These are phyloP conservation scores for Cyclostephanos invisitatus DNA, from an alignment of 108 stramenopile species.

Conservation along the genomic window DNA sequence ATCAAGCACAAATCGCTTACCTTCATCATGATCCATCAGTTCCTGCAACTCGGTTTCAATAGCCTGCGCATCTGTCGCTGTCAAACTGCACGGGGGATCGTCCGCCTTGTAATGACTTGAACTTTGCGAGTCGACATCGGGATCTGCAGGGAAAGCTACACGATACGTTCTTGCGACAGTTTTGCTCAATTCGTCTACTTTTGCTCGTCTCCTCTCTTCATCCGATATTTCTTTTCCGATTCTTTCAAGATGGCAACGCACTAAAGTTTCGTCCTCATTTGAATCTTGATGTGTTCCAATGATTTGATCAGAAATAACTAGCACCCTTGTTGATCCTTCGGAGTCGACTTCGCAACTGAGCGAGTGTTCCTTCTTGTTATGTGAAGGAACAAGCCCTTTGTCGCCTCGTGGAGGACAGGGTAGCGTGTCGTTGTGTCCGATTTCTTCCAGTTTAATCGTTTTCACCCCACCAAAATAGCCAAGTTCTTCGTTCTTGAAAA, in stretches of 20 bases:
- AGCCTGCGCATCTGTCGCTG: not conserved
- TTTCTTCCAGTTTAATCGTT: constrained; percentile 85
- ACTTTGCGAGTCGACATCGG: not conserved
- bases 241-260: constrained; percentile 55
- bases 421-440: constrained; percentile 69
- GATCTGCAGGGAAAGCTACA: not conserved
- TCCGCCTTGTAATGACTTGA: not conserved
- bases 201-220: constrained; percentile 41
- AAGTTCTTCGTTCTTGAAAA: constrained; percentile 73
- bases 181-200: constrained; percentile 33
- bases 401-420: constrained; percentile 52
- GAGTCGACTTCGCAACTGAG: constrained; percentile 77
- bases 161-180: not conserved
- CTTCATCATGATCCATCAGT: constrained; percentile 45
- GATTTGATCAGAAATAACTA: constrained; percentile 70
- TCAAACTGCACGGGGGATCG: constrained; percentile 7
- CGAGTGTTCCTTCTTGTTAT: constrained; percentile 17
- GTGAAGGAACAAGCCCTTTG: constrained; percentile 8
- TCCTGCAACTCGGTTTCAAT: constrained; percentile 31
- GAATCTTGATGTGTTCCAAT: constrained; percentile 8
- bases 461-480: constrained; percentile 67
- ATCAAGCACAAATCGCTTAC: not conserved
- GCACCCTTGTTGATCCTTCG: constrained; percentile 78
- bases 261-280: constrained; percentile 46
- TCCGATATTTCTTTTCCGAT: constrained; percentile 51